Percentiles rank a stretch among this genome's conserved stretches.
phyloP scores from a whole-genome alignment of 495 filamentous ascomycete species.

The Hypoxylon lienhwacheense region DNA sequence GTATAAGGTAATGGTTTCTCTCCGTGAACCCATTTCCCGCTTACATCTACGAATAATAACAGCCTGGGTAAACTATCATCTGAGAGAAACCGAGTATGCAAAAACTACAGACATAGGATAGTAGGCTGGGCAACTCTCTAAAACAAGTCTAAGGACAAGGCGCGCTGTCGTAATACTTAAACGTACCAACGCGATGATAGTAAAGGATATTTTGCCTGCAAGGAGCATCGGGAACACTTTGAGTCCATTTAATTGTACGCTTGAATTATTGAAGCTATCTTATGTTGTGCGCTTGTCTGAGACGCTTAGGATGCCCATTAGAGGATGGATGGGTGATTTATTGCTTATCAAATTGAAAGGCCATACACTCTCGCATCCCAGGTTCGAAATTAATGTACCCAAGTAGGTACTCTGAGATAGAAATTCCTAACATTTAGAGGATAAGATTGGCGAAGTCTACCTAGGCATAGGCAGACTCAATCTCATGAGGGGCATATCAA shows the following conservation, averaged over 20 bases:
- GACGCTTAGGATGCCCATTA: too few species aligned
- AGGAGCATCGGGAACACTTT: too few species aligned
- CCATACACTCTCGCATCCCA: too few species aligned
- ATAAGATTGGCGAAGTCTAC: constrained; percentile 55
- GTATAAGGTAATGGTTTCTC: too few species aligned
- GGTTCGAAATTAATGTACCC: too few species aligned
- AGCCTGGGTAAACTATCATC: constrained; percentile 49
- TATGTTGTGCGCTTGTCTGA: too few species aligned
- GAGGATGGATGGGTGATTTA: neutral
- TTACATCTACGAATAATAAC: constrained; percentile 48
- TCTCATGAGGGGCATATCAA: constrained; percentile 52
- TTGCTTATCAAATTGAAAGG: constrained; percentile 49
- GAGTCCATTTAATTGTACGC: too few species aligned
- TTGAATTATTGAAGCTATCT: too few species aligned
- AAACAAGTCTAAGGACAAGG: constrained; percentile 47
- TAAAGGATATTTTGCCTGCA: too few species aligned
- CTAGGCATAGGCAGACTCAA: constrained; percentile 47
- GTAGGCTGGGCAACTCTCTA: constrained; percentile 52
- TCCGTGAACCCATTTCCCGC: constrained; percentile 41
- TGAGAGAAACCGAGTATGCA: constrained; percentile 44
- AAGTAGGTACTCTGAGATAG: constrained; percentile 56
- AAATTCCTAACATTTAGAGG: constrained; percentile 48
- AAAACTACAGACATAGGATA: constrained; percentile 52
- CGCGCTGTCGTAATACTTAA: constrained; percentile 45
- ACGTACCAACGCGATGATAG: too few species aligned